phyloP scores from a whole-genome alignment of 768 basidiomycete genomes.

The Paxillus ammoniavirescens region DNA sequence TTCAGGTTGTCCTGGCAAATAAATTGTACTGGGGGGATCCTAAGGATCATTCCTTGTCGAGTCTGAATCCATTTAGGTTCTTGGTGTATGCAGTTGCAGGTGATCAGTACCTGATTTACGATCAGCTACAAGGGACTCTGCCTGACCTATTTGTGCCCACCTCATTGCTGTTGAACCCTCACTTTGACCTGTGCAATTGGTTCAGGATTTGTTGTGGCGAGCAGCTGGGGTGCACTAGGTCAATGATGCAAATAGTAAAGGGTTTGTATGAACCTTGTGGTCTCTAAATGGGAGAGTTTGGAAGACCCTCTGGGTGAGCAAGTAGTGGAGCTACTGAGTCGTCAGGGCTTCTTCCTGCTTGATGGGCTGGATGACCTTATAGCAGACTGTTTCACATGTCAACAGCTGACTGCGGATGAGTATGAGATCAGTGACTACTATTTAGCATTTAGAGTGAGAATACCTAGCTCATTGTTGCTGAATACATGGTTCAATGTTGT shows the following conservation, averaged over 20 bases:
- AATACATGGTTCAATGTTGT: not conserved
- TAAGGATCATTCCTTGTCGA: no score
- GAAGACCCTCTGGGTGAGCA: not conserved
- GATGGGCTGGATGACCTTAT: not conserved
- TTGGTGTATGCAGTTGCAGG: not conserved
- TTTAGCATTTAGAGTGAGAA: not conserved
- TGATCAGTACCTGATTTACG: not conserved
- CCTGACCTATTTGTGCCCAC: not conserved
- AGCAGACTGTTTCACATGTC: not conserved
- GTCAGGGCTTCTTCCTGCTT: not conserved
- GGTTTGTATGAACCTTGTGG: not conserved
- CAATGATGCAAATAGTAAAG: not conserved
- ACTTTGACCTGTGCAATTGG: not conserved
- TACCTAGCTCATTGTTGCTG: not conserved
- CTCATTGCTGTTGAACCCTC: not conserved
- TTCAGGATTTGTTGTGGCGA: not conserved
- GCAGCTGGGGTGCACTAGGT: not conserved
- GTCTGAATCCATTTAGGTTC: not conserved
- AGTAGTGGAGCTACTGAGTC: not conserved
- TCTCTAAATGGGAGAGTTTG: not conserved
- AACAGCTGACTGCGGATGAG: not conserved
- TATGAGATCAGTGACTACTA: not conserved
- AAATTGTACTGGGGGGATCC: not conserved
- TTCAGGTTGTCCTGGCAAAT: not conserved
- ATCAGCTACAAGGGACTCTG: not conserved